A percentile compares a stretch with the other conserved stretches of the same genome.
Conservation (phyloP, 176 grass and related monocot species). For the Canna indica region DNA sequence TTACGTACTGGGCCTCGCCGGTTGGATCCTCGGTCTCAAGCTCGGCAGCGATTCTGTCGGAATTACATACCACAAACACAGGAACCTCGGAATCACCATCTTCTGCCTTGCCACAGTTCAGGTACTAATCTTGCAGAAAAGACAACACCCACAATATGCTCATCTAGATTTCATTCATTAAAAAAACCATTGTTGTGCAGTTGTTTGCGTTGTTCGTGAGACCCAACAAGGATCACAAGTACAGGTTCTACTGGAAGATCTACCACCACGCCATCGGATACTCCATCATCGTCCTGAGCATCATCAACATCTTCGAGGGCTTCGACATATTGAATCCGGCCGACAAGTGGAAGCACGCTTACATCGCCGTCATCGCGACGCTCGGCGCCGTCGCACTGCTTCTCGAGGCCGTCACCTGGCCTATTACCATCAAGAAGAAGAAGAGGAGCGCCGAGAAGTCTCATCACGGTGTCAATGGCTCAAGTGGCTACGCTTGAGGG, state of each 20-base stretch:
- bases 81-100: slow-evolving; percentile 16
- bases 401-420: slow-evolving; percentile 5
- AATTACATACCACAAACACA: background rate
- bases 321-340: slow-evolving; percentile 2
- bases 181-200: no score
- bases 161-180: no score
- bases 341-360: slow-evolving; percentile 12
- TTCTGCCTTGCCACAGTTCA: slow-evolving; percentile 7
- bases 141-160: no score
- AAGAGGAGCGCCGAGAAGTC: background rate
- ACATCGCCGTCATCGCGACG: background rate
- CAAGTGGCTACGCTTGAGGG: background rate
- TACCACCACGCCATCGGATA: slow-evolving; percentile 7
- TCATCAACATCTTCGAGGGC: slow-evolving; percentile 18
- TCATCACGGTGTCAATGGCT: background rate
- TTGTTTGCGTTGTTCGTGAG: slow-evolving; percentile 11
- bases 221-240: slow-evolving; percentile 18
- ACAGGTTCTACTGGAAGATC: slow-evolving; percentile 14
- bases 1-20: slow-evolving; percentile 2
- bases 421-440: background rate
- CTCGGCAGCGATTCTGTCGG: slow-evolving; percentile 7
- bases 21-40: slow-evolving; percentile 5
- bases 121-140: background rate
- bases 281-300: background rate
- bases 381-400: background rate